A percentile compares a stretch with the other conserved stretches of the same genome.
phyloP scores from a whole-genome alignment of 306 rosid genomes.

The Spatholobus suberectus region DNA sequence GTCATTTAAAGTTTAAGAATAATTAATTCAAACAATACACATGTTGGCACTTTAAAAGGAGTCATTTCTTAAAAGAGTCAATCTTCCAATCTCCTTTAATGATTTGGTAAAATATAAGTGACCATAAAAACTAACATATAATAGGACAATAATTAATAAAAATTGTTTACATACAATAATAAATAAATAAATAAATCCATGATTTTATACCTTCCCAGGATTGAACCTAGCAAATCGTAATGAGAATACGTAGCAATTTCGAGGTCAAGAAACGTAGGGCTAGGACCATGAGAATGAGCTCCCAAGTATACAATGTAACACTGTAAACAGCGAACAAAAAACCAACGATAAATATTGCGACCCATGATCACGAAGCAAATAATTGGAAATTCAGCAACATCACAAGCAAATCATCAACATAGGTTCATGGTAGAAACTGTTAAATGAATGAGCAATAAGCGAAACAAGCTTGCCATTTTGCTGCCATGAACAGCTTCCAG shows the following conservation, averaged over 20 bases:
- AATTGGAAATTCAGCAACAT: neutral
- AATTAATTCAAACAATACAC: no score
- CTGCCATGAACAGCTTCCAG: neutral
- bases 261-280: slow-evolving; percentile 22
- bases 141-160: neutral
- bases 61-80: no score
- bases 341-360: neutral
- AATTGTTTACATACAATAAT: no score
- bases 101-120: no score
- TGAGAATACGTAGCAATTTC: slow-evolving; percentile 28
- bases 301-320: slow-evolving; percentile 40
- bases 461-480: slow-evolving; percentile 12
- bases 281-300: slow-evolving; percentile 42
- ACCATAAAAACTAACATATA: neutral
- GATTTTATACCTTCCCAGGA: slow-evolving; percentile 38
- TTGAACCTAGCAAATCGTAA: slow-evolving; percentile 39
- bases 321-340: neutral
- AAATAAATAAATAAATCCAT: neutral
- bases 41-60: no score
- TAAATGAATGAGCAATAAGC: neutral
- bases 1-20: no score
- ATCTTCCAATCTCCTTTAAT: no score
- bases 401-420: neutral
- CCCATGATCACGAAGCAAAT: neutral
- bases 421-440: neutral